A percentile compares a stretch with the other conserved stretches of the same genome.
phyloP scores from a whole-genome alignment of 2,329 filamentous ascomycete genomes.

The Aureobasidium mangrovei region DNA sequence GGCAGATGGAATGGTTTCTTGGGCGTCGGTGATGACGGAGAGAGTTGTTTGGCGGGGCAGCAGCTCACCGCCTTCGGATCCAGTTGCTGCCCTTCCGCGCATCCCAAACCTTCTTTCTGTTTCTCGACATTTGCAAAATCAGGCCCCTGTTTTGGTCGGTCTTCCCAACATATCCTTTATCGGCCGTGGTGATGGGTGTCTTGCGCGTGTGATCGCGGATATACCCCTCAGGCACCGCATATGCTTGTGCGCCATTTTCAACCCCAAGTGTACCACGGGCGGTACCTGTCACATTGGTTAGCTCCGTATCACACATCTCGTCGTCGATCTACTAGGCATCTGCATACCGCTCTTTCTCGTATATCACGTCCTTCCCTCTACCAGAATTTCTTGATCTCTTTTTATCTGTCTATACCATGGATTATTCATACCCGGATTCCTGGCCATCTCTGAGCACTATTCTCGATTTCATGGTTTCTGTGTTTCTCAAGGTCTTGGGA shows the following conservation, averaged over 20 bases:
- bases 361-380: background rate
- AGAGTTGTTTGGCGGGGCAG: constrained; percentile 10
- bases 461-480: background rate
- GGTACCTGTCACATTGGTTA: background rate
- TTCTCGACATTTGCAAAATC: background rate
- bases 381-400: background rate
- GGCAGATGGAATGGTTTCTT: background rate
- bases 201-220: too few species aligned
- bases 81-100: background rate
- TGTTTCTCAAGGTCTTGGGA: background rate
- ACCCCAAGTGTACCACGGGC: background rate
- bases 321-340: background rate
- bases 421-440: background rate
- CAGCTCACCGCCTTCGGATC: constrained; percentile 5
- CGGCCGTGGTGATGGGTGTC: too few species aligned
- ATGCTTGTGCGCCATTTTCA: background rate
- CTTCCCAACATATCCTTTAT: background rate
- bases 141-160: background rate
- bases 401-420: background rate
- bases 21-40: constrained; percentile 4
- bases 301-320: constrained; percentile 2
- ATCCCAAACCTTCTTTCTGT: background rate
- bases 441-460: background rate
- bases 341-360: background rate
- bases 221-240: background rate